phyloP scores from a whole-genome alignment of 805 yeast genomes.

The Debaryomyces maramus region DNA sequence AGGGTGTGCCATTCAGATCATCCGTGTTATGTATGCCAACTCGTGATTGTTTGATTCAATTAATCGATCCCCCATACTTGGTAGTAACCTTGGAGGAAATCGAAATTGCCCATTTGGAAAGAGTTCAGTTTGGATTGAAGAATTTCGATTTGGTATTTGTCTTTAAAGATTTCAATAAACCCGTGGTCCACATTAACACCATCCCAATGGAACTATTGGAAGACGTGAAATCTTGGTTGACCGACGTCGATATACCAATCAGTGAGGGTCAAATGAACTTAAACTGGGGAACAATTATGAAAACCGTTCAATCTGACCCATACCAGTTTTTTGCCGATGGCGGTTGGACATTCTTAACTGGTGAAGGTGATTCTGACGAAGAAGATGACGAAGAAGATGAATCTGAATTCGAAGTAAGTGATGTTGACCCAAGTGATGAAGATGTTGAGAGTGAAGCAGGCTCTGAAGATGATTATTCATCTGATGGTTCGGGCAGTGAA shows the following conservation, averaged over 20 bases:
- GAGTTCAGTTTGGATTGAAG: constrained; percentile 95
- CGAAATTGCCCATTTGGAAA: constrained; percentile 92
- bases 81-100: constrained; percentile 90
- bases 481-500: constrained; percentile 37
- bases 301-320: constrained; percentile 88
- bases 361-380: constrained; percentile 74
- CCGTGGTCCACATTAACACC: constrained; percentile 91
- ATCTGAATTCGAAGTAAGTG: constrained; percentile 64
- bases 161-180: constrained; percentile 82
- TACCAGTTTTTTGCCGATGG: constrained; percentile 91
- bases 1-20: constrained; percentile 95
- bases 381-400: constrained; percentile 68
- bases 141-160: constrained; percentile 97
- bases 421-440: constrained; percentile 62
- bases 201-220: constrained; percentile 91
- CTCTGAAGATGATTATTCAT: constrained; percentile 36
- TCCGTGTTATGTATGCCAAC: constrained; percentile 96
- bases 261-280: constrained; percentile 94
- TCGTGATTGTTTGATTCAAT: constrained; percentile 91
- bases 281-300: constrained; percentile 96
- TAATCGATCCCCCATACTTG: constrained; percentile 91
- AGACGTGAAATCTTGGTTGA: constrained; percentile 92
- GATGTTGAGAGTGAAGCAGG: constrained; percentile 58
- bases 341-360: constrained; percentile 93
- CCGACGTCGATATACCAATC: constrained; percentile 95